These are phyloP conservation scores for Globisporangium perplexum DNA, from an alignment of 352 stramenopile genomes.

Conservation along the genomic window DNA sequence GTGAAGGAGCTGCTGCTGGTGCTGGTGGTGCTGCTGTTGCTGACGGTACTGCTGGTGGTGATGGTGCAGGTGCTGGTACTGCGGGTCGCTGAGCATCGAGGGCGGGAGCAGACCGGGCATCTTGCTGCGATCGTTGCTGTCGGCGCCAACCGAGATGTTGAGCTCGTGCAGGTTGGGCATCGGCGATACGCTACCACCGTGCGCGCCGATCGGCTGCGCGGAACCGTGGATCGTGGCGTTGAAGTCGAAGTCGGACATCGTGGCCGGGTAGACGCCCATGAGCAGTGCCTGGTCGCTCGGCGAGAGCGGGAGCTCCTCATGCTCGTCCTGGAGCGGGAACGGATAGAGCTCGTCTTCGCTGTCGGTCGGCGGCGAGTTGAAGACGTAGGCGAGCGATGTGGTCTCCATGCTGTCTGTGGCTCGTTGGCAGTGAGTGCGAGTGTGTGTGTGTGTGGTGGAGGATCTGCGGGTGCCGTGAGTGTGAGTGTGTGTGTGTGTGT, in stretches of 20 bases:
- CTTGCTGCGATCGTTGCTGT: slow-evolving; percentile 19
- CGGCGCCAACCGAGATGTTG: slow-evolving; percentile 11
- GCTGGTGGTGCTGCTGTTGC: slow-evolving; percentile 16
- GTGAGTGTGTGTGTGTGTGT: no score
- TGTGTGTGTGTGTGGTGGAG: background rate
- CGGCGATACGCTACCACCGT: slow-evolving; percentile 2
- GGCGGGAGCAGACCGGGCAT: slow-evolving; percentile 22
- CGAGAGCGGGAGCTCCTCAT: slow-evolving; percentile 24
- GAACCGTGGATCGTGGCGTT: slow-evolving; percentile 41
- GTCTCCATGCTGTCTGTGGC: slow-evolving; percentile 13
- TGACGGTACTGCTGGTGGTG: slow-evolving; percentile 21
- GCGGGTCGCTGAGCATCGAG: slow-evolving; percentile 18
- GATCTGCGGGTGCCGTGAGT: no score
- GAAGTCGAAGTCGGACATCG: slow-evolving; percentile 64
- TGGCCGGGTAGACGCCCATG: slow-evolving; percentile 49
- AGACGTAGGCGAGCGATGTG: slow-evolving; percentile 38
- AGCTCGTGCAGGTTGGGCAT: slow-evolving; percentile 11
- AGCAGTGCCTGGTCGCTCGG: slow-evolving; percentile 49
- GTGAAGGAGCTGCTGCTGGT: slow-evolving; percentile 20
- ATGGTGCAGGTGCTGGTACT: slow-evolving; percentile 19
- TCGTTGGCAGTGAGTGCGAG: background rate
- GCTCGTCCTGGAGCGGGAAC: slow-evolving; percentile 29
- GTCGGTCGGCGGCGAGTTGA: slow-evolving; percentile 24
- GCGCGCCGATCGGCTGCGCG: background rate
- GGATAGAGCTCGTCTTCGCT: slow-evolving; percentile 58